Evolutionary conservation across 768 basidiomycete species (phyloP).

Genomic region (Boletus subcaerulescens): DNA sequence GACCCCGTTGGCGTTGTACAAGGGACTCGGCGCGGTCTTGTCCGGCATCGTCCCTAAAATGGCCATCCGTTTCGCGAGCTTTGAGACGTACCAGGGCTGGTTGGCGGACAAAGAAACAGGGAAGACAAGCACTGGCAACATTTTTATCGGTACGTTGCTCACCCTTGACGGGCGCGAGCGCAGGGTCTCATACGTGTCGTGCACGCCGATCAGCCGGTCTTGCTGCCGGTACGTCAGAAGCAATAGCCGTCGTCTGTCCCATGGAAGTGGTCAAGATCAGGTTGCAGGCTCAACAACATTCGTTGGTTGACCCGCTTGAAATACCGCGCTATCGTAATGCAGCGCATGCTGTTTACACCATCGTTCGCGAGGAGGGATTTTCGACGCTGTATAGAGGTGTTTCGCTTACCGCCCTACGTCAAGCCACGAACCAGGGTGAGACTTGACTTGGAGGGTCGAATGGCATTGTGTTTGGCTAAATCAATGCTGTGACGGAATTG

Average conservation of each 20-base stretch:
- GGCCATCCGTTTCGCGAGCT: conserved; percentile 98
- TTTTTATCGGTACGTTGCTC: conserved; percentile 76
- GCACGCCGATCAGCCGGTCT: conserved; percentile 68
- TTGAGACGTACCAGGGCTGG: conserved; percentile 90
- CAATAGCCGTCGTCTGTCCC: conserved; percentile 90
- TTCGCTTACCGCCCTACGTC: conserved; percentile 85
- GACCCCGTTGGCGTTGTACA: conserved; percentile 94
- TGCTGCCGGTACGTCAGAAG: conserved; percentile 94
- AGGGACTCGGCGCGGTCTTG: conserved; percentile 94
- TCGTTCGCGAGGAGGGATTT: conserved; percentile 89
- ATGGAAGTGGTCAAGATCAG: conserved; percentile 99
- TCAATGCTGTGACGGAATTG: background rate
- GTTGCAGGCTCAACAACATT: conserved; percentile 96
- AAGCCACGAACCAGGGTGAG: conserved; percentile 96
- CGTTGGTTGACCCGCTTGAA: conserved; percentile 93
- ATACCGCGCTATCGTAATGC: conserved; percentile 94
- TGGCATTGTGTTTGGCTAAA: background rate
- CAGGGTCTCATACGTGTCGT: background rate
- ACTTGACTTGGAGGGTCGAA: background rate
- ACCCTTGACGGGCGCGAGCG: background rate
- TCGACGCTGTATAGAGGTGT: conserved; percentile 89
- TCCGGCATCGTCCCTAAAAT: conserved; percentile 99
- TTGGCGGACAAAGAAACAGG: conserved; percentile 76
- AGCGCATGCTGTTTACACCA: conserved; percentile 92
- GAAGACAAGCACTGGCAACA: conserved; percentile 70